Conservation (phyloP, 108 stramenopile species). For the Cyclotella kingstonii region DNA sequence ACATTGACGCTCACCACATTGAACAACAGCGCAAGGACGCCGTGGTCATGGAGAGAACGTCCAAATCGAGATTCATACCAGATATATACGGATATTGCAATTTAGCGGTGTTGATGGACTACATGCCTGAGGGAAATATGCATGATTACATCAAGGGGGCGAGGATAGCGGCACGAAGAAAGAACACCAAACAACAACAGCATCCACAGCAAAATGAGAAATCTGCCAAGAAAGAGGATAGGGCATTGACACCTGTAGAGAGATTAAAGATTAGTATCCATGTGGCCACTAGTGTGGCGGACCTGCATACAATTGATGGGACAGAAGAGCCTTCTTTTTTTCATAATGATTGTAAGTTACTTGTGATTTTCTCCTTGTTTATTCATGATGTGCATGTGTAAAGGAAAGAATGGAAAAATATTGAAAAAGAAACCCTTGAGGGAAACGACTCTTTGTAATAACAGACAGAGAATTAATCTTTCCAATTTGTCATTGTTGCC, state of each 20-base stretch:
- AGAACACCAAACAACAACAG: too few species aligned
- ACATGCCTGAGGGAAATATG: slow-evolving; percentile 48
- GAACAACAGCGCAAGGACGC: slow-evolving; percentile 44
- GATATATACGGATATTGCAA: slow-evolving; percentile 39
- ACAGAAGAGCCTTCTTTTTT: slow-evolving; percentile 33
- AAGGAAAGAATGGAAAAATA: too few species aligned
- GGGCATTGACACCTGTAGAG: slow-evolving; percentile 20
- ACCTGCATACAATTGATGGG: slow-evolving; percentile 53
- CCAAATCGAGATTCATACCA: slow-evolving; percentile 32
- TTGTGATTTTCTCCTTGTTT: not conserved
- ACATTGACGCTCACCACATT: slow-evolving; percentile 2
- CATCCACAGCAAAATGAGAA: too few species aligned
- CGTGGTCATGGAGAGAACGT: slow-evolving; percentile 27
- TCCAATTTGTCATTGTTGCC: too few species aligned
- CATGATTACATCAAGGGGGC: slow-evolving; percentile 42
- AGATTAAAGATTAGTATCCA: slow-evolving; percentile 29
- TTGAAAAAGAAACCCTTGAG: too few species aligned
- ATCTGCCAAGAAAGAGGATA: too few species aligned
- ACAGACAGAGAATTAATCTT: too few species aligned
- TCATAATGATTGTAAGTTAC: slow-evolving; percentile 50
- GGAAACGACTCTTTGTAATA: too few species aligned
- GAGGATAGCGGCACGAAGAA: slow-evolving; percentile 17
- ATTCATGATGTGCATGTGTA: not conserved
- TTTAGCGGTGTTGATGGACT: slow-evolving; percentile 44
- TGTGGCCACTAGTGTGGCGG: slow-evolving; percentile 51